Base-by-base conservation (phyloP, 2,329 filamentous ascomycete genomes). In the Calonectria pauciramosa region DNA sequence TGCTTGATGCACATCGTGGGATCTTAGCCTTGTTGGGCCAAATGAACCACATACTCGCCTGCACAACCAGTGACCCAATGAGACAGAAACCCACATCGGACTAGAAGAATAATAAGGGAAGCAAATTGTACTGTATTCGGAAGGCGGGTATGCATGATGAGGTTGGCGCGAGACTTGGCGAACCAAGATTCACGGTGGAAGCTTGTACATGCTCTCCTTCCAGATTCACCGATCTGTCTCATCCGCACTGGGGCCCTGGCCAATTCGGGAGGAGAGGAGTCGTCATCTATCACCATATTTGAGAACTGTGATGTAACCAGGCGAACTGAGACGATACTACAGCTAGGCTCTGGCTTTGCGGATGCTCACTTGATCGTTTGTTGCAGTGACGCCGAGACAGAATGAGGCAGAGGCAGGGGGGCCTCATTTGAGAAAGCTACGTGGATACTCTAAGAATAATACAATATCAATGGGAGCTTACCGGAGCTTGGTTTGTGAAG, bases 1-100 rank as follows among this genome's bases (percentile, higher is more conserved):
- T 34, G 56, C 36, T 47, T 34, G 47, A 68, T 32, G 47, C 23
- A 65, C 54, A 64, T 56, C 41, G 70, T 68, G 59, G 30, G 56
- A 69, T 65, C 41, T 63, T 64, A 68, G n/a, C 71, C 47, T 51
- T 44, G 51, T 66, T 49, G 47, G 71, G 66, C 56, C 11, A 56
- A 20, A 28, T 34, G 32, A 66, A 63, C 38, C 30, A 63, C 13
- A 13, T 38, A 34, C 8, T 38, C 32, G 41, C 51, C 20, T 36
- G 60, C 14, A 8, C 20, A 16, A 51, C 20, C n/a, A 26, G 32
- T 41, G 44, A 26, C 20, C 51, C 38, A 20, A 71, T 51, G 56
- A 49, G 23, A 54, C 47, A 34, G 44, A 26, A 51, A 54, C 26
- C 49, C 28, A 47, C 65, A 44, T 18, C 23, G 26, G 44, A 59